These are phyloP conservation scores for Funneliformis geosporum DNA, from an alignment of 192 early-diverging fungal species.

Conservation along the genomic window DNA sequence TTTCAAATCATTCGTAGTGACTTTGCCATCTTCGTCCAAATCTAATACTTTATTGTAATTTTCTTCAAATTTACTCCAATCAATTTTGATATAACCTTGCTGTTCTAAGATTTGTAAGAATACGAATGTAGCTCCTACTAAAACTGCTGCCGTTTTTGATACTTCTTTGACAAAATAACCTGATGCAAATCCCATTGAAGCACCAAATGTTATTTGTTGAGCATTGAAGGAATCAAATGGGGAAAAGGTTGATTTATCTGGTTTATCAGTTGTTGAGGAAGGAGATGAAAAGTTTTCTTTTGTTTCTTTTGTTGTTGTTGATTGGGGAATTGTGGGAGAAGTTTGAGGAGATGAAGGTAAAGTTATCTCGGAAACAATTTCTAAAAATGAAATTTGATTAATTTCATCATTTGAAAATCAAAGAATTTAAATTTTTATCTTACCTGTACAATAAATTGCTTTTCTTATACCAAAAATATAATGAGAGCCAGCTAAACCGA, in stretches of 20 bases:
- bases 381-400: not conserved
- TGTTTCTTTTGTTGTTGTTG: not conserved
- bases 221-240: not conserved
- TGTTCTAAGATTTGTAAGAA: not conserved
- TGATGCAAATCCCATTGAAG: not conserved
- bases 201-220: not conserved
- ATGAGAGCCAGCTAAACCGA: not conserved
- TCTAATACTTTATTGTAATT: not conserved
- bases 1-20: not conserved
- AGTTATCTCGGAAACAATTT: not conserved
- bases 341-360: not conserved
- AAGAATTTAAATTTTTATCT: not conserved
- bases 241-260: not conserved
- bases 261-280: not conserved
- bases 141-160: not conserved
- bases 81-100: not conserved
- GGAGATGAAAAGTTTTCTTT: not conserved
- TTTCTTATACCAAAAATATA: not conserved
- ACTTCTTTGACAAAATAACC: slow-evolving; percentile 12
- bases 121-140: not conserved
- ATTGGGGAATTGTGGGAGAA: not conserved
- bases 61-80: slow-evolving; percentile 5
- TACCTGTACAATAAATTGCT: not conserved
- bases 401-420: too few relatives aligned
- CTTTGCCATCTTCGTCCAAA: slow-evolving; percentile 8